A percentile compares a stretch with the other conserved stretches of the same genome.
Evolutionary conservation across 495 filamentous ascomycete genomes (phyloP).

Genomic region (Penicillium alfredii): DNA sequence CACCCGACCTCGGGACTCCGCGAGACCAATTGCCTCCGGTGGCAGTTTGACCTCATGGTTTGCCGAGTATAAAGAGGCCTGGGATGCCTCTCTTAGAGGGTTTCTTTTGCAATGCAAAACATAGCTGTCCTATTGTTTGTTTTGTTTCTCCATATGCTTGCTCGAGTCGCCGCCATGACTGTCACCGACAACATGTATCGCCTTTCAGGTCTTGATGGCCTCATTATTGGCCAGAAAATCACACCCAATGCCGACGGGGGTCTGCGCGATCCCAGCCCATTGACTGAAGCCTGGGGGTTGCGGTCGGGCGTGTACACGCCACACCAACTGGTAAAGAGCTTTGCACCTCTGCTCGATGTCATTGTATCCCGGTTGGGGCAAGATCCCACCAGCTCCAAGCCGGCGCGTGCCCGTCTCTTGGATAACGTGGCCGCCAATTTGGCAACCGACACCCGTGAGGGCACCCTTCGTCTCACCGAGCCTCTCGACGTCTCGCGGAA

Average conservation of each 20-base stretch:
- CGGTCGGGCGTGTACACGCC: constrained; percentile 25
- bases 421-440: constrained; percentile 26
- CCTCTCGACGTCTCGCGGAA: constrained; percentile 15
- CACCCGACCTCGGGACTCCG: constrained; percentile 8
- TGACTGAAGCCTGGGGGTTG: constrained; percentile 4
- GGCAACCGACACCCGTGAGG: constrained; percentile 22
- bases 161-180: constrained; percentile 3
- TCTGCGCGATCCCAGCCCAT: neutral
- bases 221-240: neutral
- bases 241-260: neutral
- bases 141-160: constrained; percentile 1
- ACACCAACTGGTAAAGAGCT: constrained; percentile 20
- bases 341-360: constrained; percentile 24
- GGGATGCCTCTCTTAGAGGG: too few relatives aligned
- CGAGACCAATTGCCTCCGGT: too few relatives aligned
- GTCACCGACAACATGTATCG: constrained; percentile 1
- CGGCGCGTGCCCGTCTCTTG: constrained; percentile 18
- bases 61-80: too few relatives aligned
- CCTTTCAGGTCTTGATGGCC: neutral
- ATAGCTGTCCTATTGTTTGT: neutral
- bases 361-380: constrained; percentile 20
- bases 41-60: too few relatives aligned
- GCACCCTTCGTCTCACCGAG: constrained; percentile 16
- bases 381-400: constrained; percentile 9
- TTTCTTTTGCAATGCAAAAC: too few relatives aligned